Evolutionary conservation across 1,139 yeast genomes (phyloP), one percentile per base, ranked within the genome.

Genomic region (Suhomyces yuchorum): DNA sequence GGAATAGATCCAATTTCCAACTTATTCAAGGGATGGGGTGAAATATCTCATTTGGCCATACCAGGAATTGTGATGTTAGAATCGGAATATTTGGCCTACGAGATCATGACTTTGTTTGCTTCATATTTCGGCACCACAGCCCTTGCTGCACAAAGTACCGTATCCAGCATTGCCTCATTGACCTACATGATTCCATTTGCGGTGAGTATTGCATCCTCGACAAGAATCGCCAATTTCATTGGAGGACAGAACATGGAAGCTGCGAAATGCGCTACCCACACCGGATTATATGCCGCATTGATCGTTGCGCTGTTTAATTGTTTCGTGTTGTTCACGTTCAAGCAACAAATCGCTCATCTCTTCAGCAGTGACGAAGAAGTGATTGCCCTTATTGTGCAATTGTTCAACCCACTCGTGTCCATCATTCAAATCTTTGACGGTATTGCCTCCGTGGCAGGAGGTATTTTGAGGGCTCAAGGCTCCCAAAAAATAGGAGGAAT

Each of bases 121-220:
- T 85, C 96, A 1, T 82, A 83, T 54, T 85, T 87, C 59, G 97
- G 97, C 3, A 87, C 96, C 0, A 77, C 81, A 3, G 88, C 87
- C 45, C 70, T 91, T 55, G 97, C 96, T 0, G 93, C 96, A 0
- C 97, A 91, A 65, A 85, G 96, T 41, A 92, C 96, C 0, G 84
- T 88, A 0, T 84, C 95, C 4, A 85, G 96, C 3, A 75, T 89
- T 44, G 92, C 93, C 0, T 85, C 95, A 1, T 70, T 91, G 46
- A 72, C 90, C 1, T 91, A 87, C 59, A 91, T 89, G 86, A 77
- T 88, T 12, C 96, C 97, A 12, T 91, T 91, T 73, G 93, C 97
- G 0, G 81, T 89, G 4, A 85, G 96, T 37, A 90, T 90, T 42
- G 96, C 96, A 0, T 77, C 92, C 0, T 85, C 96, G 0, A 90